A percentile compares a stretch with the other conserved stretches of the same genome.
These are phyloP conservation scores for Penicillium argentinense DNA, from an alignment of 495 filamentous ascomycete species.

Conservation along the genomic window DNA sequence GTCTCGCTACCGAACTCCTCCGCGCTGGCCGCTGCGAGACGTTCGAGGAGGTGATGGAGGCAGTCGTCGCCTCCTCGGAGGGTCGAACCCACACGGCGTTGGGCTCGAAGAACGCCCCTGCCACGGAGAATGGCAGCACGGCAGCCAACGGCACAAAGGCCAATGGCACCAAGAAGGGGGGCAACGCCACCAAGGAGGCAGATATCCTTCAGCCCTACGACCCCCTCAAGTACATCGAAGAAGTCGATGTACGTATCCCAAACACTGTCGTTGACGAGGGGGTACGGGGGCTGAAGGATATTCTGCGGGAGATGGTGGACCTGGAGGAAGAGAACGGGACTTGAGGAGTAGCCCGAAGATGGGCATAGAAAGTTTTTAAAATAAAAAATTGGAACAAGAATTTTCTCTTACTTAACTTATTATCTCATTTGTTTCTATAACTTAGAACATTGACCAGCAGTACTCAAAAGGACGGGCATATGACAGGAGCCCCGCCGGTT, in stretches of 20 bases:
- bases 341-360: too few relatives aligned
- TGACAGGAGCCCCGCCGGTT: slow-evolving; percentile 3
- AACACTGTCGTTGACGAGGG: slow-evolving; percentile 45
- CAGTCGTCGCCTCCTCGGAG: slow-evolving; percentile 43
- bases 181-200: slow-evolving; percentile 8
- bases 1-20: slow-evolving; percentile 42
- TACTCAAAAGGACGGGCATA: too few relatives aligned
- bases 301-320: slow-evolving; percentile 48
- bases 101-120: slow-evolving; percentile 10
- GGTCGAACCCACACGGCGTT: slow-evolving; percentile 35
- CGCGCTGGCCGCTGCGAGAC: slow-evolving; percentile 48
- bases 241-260: slow-evolving; percentile 44
- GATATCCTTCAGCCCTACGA: slow-evolving; percentile 20
- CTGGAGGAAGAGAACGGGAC: slow-evolving; percentile 47
- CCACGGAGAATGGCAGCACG: slow-evolving; percentile 18
- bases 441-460: background rate
- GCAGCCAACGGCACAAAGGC: slow-evolving; percentile 22
- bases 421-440: background rate
- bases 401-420: background rate
- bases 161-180: slow-evolving; percentile 27
- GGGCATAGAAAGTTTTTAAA: too few relatives aligned
- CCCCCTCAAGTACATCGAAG: slow-evolving; percentile 33
- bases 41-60: slow-evolving; percentile 48
- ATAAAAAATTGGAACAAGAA: too few relatives aligned
- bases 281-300: slow-evolving; percentile 46